Evolutionary conservation across 352 stramenopile species (phyloP).

Genomic region (Albugo laibachii): DNA sequence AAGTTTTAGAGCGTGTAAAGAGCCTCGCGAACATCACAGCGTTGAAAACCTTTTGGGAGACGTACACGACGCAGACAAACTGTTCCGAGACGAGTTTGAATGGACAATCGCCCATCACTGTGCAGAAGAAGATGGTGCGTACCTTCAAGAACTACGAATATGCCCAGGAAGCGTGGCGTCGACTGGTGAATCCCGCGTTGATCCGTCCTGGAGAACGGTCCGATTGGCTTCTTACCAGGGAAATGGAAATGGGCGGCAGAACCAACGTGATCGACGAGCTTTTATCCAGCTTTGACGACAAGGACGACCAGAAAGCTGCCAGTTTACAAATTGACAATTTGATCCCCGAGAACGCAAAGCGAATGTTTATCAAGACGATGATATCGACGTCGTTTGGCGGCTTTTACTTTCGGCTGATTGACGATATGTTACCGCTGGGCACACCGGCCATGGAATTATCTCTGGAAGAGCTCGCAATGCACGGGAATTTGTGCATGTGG

Average conservation of each 20-base stretch:
- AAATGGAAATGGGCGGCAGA: conserved; percentile 55
- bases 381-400: conserved; percentile 67
- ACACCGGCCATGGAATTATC: conserved; percentile 61
- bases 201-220: conserved; percentile 44
- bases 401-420: conserved; percentile 72
- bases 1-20: conserved; percentile 6
- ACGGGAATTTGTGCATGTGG: conserved; percentile 50
- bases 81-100: conserved; percentile 33
- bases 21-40: conserved; percentile 23
- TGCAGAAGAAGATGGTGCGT: conserved; percentile 79
- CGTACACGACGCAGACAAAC: conserved; percentile 48
- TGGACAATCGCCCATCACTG: conserved; percentile 21
- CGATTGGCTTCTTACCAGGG: conserved; percentile 54
- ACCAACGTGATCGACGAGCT: conserved; percentile 60
- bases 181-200: conserved; percentile 56
- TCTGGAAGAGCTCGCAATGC: conserved; percentile 54
- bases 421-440: conserved; percentile 55
- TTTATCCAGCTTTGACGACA: conserved; percentile 32
- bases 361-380: conserved; percentile 60
- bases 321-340: not conserved
- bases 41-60: conserved; percentile 48
- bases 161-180: conserved; percentile 67
- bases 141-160: conserved; percentile 75
- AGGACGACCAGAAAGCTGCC: not conserved
- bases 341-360: conserved; percentile 7